Evolutionary conservation across 768 basidiomycete species (phyloP).

Genomic region (Rhizopogon sp.): DNA sequence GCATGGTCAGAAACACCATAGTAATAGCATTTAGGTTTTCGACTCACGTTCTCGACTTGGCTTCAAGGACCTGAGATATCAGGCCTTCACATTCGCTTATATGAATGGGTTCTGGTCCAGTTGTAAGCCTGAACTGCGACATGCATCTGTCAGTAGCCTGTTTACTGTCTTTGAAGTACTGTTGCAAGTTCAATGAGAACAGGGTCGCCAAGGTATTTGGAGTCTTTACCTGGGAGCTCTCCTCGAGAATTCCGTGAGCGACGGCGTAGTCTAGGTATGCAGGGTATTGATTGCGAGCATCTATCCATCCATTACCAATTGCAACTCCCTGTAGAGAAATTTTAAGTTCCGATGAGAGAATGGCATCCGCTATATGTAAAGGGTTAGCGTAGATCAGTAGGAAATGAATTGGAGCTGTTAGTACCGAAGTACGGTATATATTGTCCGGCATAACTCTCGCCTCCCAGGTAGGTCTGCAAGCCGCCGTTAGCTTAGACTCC

Average conservation of each 20-base stretch:
- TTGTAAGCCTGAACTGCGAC: constrained; percentile 29
- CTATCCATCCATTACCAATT: constrained; percentile 99
- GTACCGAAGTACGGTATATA: constrained; percentile 94
- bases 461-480: constrained; percentile 87
- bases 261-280: constrained; percentile 84
- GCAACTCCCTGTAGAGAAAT: constrained; percentile 74
- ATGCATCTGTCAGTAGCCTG: constrained; percentile 57
- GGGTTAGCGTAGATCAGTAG: not conserved
- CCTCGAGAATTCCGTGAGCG: constrained; percentile 72
- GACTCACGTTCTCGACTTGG: constrained; percentile 19
- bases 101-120: constrained; percentile 49
- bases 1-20: not conserved
- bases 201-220: not conserved
- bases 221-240: constrained; percentile 55
- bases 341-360: constrained; percentile 56
- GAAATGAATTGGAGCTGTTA: constrained; percentile 9
- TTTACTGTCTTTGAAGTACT: constrained; percentile 63
- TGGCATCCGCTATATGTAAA: constrained; percentile 57
- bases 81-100: constrained; percentile 57
- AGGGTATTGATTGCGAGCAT: constrained; percentile 82
- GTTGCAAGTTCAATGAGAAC: constrained; percentile 1
- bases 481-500: constrained; percentile 6
- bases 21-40: not conserved
- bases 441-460: constrained; percentile 96
- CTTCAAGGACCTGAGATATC: constrained; percentile 37